Base-by-base conservation (phyloP, 192 early-diverging fungal species). In the Geranomyces michiganensis region DNA sequence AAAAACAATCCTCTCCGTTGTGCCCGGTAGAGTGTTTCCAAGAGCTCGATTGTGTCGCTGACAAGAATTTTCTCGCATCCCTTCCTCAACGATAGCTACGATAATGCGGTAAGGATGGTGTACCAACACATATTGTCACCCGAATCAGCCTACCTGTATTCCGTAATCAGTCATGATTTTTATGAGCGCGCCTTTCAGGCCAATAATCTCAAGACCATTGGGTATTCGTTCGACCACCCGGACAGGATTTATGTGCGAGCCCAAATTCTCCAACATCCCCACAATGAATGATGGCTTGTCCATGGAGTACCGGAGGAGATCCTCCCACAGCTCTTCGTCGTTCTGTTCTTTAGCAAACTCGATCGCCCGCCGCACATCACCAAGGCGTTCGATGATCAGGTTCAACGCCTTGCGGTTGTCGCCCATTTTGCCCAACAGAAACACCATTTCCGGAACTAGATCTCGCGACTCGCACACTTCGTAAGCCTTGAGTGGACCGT, bases 271-370 rank as follows among this genome's bases (percentile, higher is more conserved):
- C 49, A 99, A 78, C 41, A 99, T 77, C 0, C 90, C 95, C 15
- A 91, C 84, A 76, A 99, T 97, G 74, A 99, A 99, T 53, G 86
- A 71, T 44, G 97, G 97, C 73, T 99, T 98, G 74, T 98, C 94
- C 85, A 92, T 91, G 0, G 94, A 91, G 79, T 95, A 99, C 62
- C 78, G 91, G 12, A 98, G 80, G 32, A 99, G 74, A 77, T 99
- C 97, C 78, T 93, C 91, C 97, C 97, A 99, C 56, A 99, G 81
- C 22, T 89, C 91, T 22, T 91, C 89, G 79, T 99, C 96, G 68
- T 93, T 94, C 79, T 98, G 96, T 61, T 99, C 96, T 79, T 94
- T 94, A 4, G 94, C 93, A 87, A 99, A 99, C 67, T 96, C 94
- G 71, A 99, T 99, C 0, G 97, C 97, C 62, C 88, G 73, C 53